Conservation (phyloP, 495 filamentous ascomycete species). For the Gamarada debralockiae region DNA sequence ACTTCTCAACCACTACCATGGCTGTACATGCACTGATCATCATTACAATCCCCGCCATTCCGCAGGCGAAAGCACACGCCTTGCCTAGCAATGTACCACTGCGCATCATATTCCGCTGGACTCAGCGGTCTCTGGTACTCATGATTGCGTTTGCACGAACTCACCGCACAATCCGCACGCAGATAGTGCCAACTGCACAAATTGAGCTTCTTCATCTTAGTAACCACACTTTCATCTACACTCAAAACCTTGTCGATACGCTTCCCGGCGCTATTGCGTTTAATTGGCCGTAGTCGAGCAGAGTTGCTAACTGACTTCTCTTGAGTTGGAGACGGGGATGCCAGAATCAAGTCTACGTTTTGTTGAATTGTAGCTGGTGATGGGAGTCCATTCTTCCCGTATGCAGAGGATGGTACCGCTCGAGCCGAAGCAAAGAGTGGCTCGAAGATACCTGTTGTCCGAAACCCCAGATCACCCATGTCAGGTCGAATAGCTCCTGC, state of each 20-base stretch:
- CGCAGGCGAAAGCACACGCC: background rate
- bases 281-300: constrained; percentile 4
- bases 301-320: background rate
- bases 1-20: constrained; percentile 5
- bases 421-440: background rate
- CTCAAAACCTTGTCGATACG: constrained; percentile 9
- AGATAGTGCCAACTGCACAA: constrained; percentile 14
- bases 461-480: constrained; percentile 6
- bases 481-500: background rate
- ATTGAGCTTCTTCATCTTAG: background rate
- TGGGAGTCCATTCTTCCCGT: background rate
- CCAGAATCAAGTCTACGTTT: background rate
- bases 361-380: background rate
- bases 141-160: constrained; percentile 1
- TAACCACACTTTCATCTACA: background rate
- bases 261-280: background rate
- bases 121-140: constrained; percentile 1
- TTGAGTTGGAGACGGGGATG: background rate
- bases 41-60: constrained; percentile 1
- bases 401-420: background rate
- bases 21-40: constrained; percentile 8
- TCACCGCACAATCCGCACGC: constrained; percentile 6
- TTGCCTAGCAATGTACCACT: constrained; percentile 1
- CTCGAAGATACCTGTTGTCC: constrained; percentile 2
- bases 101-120: constrained; percentile 6